phyloP scores from a whole-genome alignment of 495 filamentous ascomycete genomes.

The Penicillium odoratum region DNA sequence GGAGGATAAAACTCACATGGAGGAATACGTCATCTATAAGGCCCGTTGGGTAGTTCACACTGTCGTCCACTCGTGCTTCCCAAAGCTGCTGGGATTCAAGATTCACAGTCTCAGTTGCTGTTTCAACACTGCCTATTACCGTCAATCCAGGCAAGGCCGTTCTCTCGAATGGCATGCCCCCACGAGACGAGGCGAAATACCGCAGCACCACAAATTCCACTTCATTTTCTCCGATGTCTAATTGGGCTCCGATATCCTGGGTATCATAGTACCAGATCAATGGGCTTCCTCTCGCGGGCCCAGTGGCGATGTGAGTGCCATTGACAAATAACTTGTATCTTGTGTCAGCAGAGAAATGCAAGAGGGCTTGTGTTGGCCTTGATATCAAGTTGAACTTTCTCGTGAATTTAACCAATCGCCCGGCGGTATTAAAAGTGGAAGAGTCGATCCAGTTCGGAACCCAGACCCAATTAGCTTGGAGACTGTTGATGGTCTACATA shows the following conservation, averaged over 20 bases:
- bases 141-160: constrained; percentile 37
- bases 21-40: constrained; percentile 40
- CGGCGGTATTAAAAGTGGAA: constrained; percentile 28
- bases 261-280: constrained; percentile 44
- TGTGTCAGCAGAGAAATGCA: constrained; percentile 43
- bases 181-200: constrained; percentile 30
- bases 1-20: constrained; percentile 29
- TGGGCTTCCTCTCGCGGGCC: constrained; percentile 33
- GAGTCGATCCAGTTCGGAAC: constrained; percentile 36
- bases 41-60: constrained; percentile 34
- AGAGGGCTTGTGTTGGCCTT: constrained; percentile 7
- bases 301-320: constrained; percentile 33
- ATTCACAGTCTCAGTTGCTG: constrained; percentile 18
- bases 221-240: constrained; percentile 30
- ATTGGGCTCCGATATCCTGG: constrained; percentile 34
- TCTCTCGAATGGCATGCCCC: constrained; percentile 38
- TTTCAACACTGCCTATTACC: constrained; percentile 25
- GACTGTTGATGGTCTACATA: constrained; percentile 31
- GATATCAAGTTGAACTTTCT: constrained; percentile 22
- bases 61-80: constrained; percentile 28
- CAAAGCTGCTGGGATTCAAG: constrained; percentile 25
- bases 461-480: constrained; percentile 43
- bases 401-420: constrained; percentile 31
- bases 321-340: constrained; percentile 42
- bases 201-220: constrained; percentile 32